Evolutionary conservation across 176 grass and related monocot species (phyloP).

Genomic region (Alloteropsis semialata): DNA sequence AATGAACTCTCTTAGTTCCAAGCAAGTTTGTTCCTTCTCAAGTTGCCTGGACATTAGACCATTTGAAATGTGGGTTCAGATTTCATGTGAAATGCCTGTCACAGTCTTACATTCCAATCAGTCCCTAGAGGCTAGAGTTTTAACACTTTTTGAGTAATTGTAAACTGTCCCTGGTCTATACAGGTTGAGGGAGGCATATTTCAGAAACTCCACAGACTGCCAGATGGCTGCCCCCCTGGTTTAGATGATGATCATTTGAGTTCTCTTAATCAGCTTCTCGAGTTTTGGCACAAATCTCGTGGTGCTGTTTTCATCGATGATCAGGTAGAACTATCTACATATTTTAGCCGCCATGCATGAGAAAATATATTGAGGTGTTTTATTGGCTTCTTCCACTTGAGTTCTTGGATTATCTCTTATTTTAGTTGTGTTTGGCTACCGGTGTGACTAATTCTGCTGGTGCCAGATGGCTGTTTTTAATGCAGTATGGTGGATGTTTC

Average conservation of each 20-base stretch:
- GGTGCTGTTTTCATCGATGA: constrained; percentile 71
- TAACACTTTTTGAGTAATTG: constrained; percentile 17
- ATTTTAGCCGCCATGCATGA: constrained; percentile 8
- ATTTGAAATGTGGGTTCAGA: not conserved
- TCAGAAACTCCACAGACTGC: constrained; percentile 57
- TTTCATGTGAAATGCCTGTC: not conserved
- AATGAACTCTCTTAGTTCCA: constrained; percentile 4
- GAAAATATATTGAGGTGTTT: not conserved
- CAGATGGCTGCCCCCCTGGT: constrained; percentile 59
- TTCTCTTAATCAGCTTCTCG: constrained; percentile 61
- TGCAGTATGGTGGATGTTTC: not conserved
- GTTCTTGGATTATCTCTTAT: not conserved
- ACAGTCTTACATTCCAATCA: not conserved
- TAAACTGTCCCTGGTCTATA: constrained; percentile 27
- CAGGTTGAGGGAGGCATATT: constrained; percentile 48
- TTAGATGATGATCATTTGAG: constrained; percentile 63
- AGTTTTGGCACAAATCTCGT: constrained; percentile 79
- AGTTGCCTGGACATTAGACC: not conserved
- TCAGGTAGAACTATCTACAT: constrained; percentile 48
- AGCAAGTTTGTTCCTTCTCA: constrained; percentile 3
- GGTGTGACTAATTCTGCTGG: constrained; percentile 1
- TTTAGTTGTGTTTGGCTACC: not conserved
- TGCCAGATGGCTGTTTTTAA: not conserved
- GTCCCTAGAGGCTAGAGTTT: not conserved
- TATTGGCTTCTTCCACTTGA: not conserved